Evolutionary conservation across 208 protist genomes (phyloP), one percentile per base, ranked within the genome.

Genomic region (Leishmania guyanensis): DNA sequence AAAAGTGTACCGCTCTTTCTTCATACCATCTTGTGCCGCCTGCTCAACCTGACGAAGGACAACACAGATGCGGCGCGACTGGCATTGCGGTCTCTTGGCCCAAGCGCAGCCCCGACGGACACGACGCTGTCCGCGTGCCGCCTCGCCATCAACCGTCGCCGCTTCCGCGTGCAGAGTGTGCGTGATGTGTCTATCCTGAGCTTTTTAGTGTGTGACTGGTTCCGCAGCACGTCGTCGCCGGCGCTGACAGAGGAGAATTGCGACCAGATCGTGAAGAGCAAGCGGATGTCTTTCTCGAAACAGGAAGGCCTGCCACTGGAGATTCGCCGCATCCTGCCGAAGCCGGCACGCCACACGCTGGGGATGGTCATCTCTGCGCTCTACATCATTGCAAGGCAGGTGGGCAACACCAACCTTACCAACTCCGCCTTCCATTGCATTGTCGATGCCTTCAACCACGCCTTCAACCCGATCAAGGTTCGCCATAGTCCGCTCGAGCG

Each of bases 201-300:
- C 84, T 95, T 94, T 80, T 83, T 97, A 8, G 91, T 95, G 17
- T 90, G 86, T 36, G 92, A 95, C 75, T 97, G 94, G 92, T 97
- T 95, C 78, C 88, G 92, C 66, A 89, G 86, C 72, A 85, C 91
- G 84, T 90, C 91, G 29, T 73, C 86, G 5, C 93, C 93, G 20
- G 92, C 78, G 50, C 84, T 97, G 80, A 89, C 87, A 50, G 83
- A 84, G 33, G 85, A 92, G 69, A 83, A 85, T 33, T 92, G 92
- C 81, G 87, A 93, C 75, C 78, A 85, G 51, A 93, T 95, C 54
- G 85, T 94, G 36, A 86, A 85, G 51, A 91, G 85, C 84, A 88
- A 90, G 85, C 87, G 87, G 39, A 80, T 79, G 46, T 76, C 68
- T 56, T 82, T 88, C 51, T 77, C 73, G 51, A 86, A 88, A 68